Base-by-base conservation (phyloP, 805 yeast genomes). In the Myxozyma melibiosi region DNA sequence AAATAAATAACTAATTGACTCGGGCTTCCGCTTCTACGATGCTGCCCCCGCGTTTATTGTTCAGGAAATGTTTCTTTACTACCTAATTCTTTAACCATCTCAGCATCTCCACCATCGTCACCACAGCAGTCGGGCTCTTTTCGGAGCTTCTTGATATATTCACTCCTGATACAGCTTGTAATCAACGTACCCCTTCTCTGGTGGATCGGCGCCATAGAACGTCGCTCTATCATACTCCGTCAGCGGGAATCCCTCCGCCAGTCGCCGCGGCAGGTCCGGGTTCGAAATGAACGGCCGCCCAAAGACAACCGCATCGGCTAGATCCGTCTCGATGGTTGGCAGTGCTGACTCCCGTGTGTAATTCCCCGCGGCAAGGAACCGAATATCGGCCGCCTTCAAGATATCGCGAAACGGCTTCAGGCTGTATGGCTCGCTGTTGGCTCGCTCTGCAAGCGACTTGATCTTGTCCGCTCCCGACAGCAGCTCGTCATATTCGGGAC, bases 251-350 rank as follows among this genome's bases (percentile, higher is more conserved):
- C 76, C 76, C 27, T 77, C 68, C 57, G 73, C 68, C 38, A 82
- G 53, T 58, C 84, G 71, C 16, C 70, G 64, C 16, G 76, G 78
- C 37, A 83, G 65, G 65, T 83, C 86, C 1, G 86, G 85, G 69
- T 82, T 83, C 31, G 84, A 69, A 45, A 79, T 75, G 67, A 75
- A 81, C 53, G 69, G 71, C 59, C 85, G 75, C 25, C 84, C 84
- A 57, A 74, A 68, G 1, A 75, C 80, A 31, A 77, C 64, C 43
- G 74, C 51, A 8, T 51, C 11, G 22, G 53, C 44, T 2, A 44
- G 37, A 27, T 43, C 46, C 24, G 34, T 14, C 5, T 24, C 45
- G n/a, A 51, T 49, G 25, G 27, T 40, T 24, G 18, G 43, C 16
- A 20, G 28, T 16, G 62, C 62, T 3, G 48, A 20, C 28, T 55